Conservation (phyloP, 176 grass and related monocot species). For the Triticum turgidum region DNA sequence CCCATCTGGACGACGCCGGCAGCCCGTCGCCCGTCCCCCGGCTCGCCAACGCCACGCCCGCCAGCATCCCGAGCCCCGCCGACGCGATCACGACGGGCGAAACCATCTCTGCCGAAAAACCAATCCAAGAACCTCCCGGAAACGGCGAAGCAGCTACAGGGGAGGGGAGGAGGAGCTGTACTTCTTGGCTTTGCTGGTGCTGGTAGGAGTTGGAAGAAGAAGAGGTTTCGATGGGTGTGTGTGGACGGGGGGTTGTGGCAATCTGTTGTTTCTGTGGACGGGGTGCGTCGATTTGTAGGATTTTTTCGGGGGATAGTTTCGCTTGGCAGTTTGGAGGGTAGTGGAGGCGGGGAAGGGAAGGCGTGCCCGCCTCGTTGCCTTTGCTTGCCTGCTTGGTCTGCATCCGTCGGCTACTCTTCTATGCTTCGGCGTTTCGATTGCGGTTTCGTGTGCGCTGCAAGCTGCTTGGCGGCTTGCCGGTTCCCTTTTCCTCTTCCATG, state of each 20-base stretch:
- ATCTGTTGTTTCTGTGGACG: slow-evolving; percentile 13
- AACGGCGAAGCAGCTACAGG: neutral
- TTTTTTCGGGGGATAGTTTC: neutral
- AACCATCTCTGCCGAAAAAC: slow-evolving; percentile 24
- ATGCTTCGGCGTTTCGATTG: no score
- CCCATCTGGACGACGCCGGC: slow-evolving; percentile 38
- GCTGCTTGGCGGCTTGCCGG: neutral
- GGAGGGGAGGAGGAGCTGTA: neutral
- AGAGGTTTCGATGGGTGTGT: slow-evolving; percentile 9
- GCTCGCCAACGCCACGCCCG: slow-evolving; percentile 70
- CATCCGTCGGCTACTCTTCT: neutral
- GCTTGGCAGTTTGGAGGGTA: slow-evolving; percentile 22
- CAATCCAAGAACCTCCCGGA: neutral
- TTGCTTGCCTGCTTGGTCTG: slow-evolving; percentile 3
- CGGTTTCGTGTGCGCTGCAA: no score
- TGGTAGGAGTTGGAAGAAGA: slow-evolving; percentile 11
- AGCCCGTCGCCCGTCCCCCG: slow-evolving; percentile 35
- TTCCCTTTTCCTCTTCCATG: no score
- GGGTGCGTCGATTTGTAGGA: slow-evolving; percentile 11
- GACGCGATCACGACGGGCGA: slow-evolving; percentile 64
- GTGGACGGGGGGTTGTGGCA: slow-evolving; percentile 13
- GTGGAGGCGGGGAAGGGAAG: slow-evolving; percentile 25
- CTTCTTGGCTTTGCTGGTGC: neutral
- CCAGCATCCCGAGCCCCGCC: slow-evolving; percentile 82
- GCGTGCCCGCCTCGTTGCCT: slow-evolving; percentile 49